Evolutionary conservation across 768 basidiomycete species (phyloP), one percentile per base, ranked within the genome.

Genomic region (Calocybe gangraenosa): DNA sequence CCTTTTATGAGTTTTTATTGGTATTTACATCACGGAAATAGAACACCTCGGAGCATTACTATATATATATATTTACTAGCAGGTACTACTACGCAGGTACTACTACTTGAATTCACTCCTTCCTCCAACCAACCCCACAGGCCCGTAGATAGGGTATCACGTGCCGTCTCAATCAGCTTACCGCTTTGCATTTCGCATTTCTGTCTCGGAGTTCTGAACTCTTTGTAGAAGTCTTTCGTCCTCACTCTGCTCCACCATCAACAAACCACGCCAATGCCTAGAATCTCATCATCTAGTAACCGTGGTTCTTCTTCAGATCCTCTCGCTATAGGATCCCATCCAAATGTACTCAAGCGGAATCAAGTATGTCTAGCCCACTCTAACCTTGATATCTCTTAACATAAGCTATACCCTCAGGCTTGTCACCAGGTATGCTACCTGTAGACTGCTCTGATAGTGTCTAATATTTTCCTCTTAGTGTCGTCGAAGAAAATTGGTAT

Each of bases 401-500:
- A n/a, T n/a, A n/a, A n/a, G n/a, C 38, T 38, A 32, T n/a, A 44
- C 25, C 33, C 28, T 28, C 46, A 78, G 76, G 76, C 76, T 51
- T 78, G 76, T 53, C 76, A 79, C 59, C 76, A 78, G 62, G 76
- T 76, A 51, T 42, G 65, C 45, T 6, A 42, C 32, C 34, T 20
- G 37, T 31, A 43, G 20, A 42, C 15, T 47, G 37, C 67, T 67
- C 35, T 50, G 22, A 39, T 22, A 17, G 21, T 4, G 5, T 20
- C 49, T 32, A 48, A 31, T 28, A 21, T 36, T 37, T 25, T n/a
- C n/a, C n/a, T 65, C 66, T 40, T 61, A 87, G 71, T 89, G 87
- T 58, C 81, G 87, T 32, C 72, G 79, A 51, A 75, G 87, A 47
- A 89, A 89, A 63, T 58, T 88, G 65, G 83, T 84, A 54, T 61